These are phyloP conservation scores for Podaxis sp. DNA, from an alignment of 768 basidiomycete species.

Conservation along the genomic window DNA sequence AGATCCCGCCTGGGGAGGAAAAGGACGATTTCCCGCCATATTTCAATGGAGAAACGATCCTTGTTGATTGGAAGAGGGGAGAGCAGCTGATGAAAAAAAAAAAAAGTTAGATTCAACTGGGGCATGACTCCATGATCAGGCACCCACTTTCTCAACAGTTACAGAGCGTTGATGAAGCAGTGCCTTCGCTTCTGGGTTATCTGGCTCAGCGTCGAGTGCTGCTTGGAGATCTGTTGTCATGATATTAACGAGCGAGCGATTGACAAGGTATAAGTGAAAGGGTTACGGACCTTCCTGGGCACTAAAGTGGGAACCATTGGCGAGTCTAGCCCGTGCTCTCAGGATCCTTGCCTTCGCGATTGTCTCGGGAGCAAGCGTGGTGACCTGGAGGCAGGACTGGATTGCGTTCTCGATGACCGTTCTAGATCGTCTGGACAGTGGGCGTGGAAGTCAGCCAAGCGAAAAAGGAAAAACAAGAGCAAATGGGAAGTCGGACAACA, in stretches of 20 bases:
- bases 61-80: conserved; percentile 37
- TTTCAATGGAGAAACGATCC: conserved; percentile 63
- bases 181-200: conserved; percentile 66
- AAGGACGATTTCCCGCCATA: conserved; percentile 69
- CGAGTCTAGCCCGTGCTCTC: conserved; percentile 65
- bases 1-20: conserved; percentile 66
- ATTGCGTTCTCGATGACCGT: conserved; percentile 73
- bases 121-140: neutral
- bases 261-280: conserved; percentile 9
- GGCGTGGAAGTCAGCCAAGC: conserved; percentile 13
- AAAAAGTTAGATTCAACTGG: conserved; percentile 6
- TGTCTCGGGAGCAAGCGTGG: conserved; percentile 48
- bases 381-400: conserved; percentile 65
- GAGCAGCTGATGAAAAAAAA: conserved; percentile 30
- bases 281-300: conserved; percentile 59
- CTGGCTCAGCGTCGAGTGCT: conserved; percentile 61
- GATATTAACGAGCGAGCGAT: conserved; percentile 2
- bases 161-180: conserved; percentile 57
- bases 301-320: conserved; percentile 56
- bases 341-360: conserved; percentile 62
- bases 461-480: conserved; percentile 14
- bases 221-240: conserved; percentile 59
- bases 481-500: conserved; percentile 10
- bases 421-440: conserved; percentile 46
- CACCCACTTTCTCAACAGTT: conserved; percentile 56